phyloP scores from a whole-genome alignment of 495 filamentous ascomycete genomes.

The Cercophora scortea region DNA sequence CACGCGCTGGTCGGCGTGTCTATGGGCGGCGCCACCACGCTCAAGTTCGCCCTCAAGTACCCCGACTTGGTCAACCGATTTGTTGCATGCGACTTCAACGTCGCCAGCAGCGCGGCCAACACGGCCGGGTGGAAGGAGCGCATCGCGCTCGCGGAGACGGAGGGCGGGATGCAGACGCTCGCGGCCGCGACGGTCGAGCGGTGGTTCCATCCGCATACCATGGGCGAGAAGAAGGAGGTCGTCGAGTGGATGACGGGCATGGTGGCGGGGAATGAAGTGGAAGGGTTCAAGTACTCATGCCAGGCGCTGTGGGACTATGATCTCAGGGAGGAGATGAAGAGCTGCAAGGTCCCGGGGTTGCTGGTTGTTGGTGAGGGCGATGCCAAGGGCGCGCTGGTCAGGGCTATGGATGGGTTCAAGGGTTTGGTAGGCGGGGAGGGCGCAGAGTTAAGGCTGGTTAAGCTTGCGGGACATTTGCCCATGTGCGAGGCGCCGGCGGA shows the following conservation, averaged over 20 bases:
- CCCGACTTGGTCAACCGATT: constrained; percentile 51
- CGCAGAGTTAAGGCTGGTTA: constrained; percentile 52
- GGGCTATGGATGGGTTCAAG: constrained; percentile 69
- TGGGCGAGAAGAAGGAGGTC: constrained; percentile 42
- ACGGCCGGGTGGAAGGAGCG: constrained; percentile 69
- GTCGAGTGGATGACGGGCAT: constrained; percentile 45
- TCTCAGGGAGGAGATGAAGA: constrained; percentile 54
- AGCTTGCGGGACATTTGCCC: constrained; percentile 66
- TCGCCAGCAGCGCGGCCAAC: constrained; percentile 57
- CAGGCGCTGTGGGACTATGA: constrained; percentile 73
- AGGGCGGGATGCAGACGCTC: constrained; percentile 47
- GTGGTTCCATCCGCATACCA: constrained; percentile 62
- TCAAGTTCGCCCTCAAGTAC: constrained; percentile 62
- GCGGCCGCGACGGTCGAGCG: constrained; percentile 60
- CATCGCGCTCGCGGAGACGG: constrained; percentile 58
- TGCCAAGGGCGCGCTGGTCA: constrained; percentile 57
- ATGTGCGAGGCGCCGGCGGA: constrained; percentile 69
- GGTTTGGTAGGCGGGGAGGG: constrained; percentile 39
- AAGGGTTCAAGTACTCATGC: constrained; percentile 61
- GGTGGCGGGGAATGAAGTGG: constrained; percentile 55
- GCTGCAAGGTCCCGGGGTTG: constrained; percentile 49
- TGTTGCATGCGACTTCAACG: constrained; percentile 73
- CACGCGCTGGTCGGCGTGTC: constrained; percentile 62
- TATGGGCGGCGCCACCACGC: constrained; percentile 67
- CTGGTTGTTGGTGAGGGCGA: constrained; percentile 66